These are phyloP conservation scores for Amphichorda felina DNA, from an alignment of 2,329 filamentous ascomycete genomes.

Conservation along the genomic window DNA sequence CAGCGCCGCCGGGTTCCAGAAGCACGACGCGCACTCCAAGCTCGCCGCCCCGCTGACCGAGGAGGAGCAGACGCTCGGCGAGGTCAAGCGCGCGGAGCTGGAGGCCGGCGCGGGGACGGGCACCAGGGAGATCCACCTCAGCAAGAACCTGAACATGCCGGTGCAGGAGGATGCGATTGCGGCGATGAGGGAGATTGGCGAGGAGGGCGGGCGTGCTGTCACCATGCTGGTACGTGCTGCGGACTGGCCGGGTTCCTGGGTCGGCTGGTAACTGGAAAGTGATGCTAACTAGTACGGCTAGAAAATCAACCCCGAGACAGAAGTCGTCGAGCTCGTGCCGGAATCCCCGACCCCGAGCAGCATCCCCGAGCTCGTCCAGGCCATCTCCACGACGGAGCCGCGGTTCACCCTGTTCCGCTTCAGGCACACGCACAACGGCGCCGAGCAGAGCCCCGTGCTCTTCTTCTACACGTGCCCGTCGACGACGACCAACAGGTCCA, in stretches of 20 bases:
- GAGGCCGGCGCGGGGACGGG: conserved; percentile 60
- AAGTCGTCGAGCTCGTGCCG: conserved; percentile 55
- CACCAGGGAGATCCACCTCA: conserved; percentile 44
- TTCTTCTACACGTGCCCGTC: conserved; percentile 78
- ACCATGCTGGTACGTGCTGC: conserved; percentile 48
- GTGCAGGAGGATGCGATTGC: conserved; percentile 50
- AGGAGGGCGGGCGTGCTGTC: conserved; percentile 36
- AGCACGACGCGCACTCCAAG: conserved; percentile 56
- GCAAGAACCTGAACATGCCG: conserved; percentile 44
- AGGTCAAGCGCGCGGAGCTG: conserved; percentile 65
- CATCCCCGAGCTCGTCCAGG: conserved; percentile 42
- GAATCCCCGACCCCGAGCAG: conserved; percentile 37
- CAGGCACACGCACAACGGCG: conserved; percentile 41
- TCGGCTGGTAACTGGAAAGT: too few relatives aligned
- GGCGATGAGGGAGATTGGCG: conserved; percentile 47
- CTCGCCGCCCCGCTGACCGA: conserved; percentile 63
- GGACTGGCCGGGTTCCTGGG: too few relatives aligned
- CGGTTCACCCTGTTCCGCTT: conserved; percentile 71
- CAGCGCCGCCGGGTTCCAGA: conserved; percentile 55
- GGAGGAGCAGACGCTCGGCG: conserved; percentile 60
- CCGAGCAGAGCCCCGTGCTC: conserved; percentile 46
- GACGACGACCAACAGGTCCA: conserved; percentile 49
- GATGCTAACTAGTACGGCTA: conserved; percentile 15
- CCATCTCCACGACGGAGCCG: conserved; percentile 57
- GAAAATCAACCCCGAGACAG: conserved; percentile 62